Conservation (phyloP, 768 basidiomycete species). For the Tylopilus plumbeoviolaceoides region DNA sequence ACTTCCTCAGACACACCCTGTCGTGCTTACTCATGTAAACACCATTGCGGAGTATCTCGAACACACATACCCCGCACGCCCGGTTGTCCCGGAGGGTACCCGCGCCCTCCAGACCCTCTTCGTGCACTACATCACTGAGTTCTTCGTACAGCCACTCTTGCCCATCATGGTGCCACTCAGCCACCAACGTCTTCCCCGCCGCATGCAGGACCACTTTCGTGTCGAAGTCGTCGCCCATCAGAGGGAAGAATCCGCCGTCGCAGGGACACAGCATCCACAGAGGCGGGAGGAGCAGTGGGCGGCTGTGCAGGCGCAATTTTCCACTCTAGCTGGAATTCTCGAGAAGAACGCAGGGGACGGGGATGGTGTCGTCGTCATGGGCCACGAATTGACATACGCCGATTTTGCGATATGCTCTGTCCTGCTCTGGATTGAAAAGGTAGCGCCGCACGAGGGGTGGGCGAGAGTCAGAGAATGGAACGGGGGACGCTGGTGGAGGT, state of each 20-base stretch:
- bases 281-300: constrained; percentile 61
- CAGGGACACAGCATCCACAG: constrained; percentile 20
- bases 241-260: neutral
- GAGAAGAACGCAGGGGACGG: constrained; percentile 65
- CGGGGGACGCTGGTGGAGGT: constrained; percentile 58
- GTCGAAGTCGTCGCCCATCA: constrained; percentile 1
- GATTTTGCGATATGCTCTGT: constrained; percentile 73
- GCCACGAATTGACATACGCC: constrained; percentile 62
- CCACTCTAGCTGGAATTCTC: constrained; percentile 59
- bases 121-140: constrained; percentile 64
- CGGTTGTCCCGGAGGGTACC: constrained; percentile 67
- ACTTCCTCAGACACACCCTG: constrained; percentile 39
- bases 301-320: constrained; percentile 62
- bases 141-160: constrained; percentile 61
- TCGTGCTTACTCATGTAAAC: constrained; percentile 56
- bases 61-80: constrained; percentile 59
- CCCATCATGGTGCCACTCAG: constrained; percentile 68
- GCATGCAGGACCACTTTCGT: constrained; percentile 49
- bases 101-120: constrained; percentile 66
- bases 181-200: constrained; percentile 55
- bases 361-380: constrained; percentile 60
- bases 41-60: constrained; percentile 73
- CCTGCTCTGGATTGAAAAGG: constrained; percentile 69
- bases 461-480: constrained; percentile 65
- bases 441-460: constrained; percentile 75